Evolutionary conservation across 1,139 yeast genomes (phyloP), one percentile per base, ranked within the genome.

Genomic region (Candida albicans): DNA sequence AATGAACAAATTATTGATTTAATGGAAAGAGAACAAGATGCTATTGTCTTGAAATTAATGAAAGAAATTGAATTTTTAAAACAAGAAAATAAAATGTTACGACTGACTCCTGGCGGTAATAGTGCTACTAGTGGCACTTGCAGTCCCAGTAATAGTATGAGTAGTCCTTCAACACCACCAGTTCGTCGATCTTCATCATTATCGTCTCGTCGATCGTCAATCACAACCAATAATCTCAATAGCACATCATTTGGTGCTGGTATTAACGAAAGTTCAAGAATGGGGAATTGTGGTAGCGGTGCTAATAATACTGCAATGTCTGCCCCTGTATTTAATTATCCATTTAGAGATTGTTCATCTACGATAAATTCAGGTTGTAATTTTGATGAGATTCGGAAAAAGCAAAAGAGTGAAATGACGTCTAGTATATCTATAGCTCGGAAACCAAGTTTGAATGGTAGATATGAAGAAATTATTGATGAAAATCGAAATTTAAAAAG

Each of bases 21-120:
- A 44, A 80, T 82, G 86, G 88, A 82, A 55, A 72, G 81, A 45
- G 87, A 82, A 55, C 87, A 82, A 56, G 88, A 82, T 53, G 84
- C 83, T 2, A 78, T 81, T 31, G 87, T 81, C 8, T 61, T 81
- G 49, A 77, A 73, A 53, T 59, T 82, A 34, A 73, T 81, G 76
- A 72, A 72, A 51, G 86, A 82, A 52, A 81, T 82, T 33, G 73
- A 72, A 22, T 49, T 49, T 8, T 62, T 82, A 46, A 77, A 73
- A 50, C 78, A 75, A 31, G 87, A 82, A 48, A 81, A 80, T 52
- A 67, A 59, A 39, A 45, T 47, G 6, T 58, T 73, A 40, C 66
- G 54, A 46, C 37, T 42, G 27, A 7, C 24, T 18, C 26, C 11
- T 22, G 40, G 41, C 32, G 40, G 15, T 41, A 33, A 26, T 14